Base-by-base conservation (phyloP, 306 rosid species). In the Bauhinia variegata region DNA sequence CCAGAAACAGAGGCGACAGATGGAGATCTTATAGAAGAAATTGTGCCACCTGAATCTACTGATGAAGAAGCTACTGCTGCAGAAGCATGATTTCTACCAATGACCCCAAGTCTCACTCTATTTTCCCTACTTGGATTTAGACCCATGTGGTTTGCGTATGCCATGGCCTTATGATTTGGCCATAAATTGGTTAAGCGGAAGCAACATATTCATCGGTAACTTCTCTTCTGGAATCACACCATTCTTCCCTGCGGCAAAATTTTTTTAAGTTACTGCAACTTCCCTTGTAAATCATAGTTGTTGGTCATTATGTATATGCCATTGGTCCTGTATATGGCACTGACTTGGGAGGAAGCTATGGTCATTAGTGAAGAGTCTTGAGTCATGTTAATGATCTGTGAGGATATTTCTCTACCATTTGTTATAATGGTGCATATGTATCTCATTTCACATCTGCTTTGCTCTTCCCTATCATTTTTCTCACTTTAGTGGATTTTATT, bases 51-150 rank as follows among this genome's bases (percentile, higher is more conserved):
- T 8, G 86, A 79, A 80, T 89, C 91, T 61, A 85, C 92, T 0
- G 95, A 84, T 2, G 95, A 87, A 74, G 97, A 88, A 1, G 67
- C 59, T 31, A 65, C 71, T 6, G 81, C 82, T 43, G 87, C 78
- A 36, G 88, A 82, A 76, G 89, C 77, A 11, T 87, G 76, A 85
- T 46, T 60, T 46, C 37, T 68, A 7, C 53, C 7, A 48, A 28
- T 70, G 54, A 50, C 61, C 54, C 49, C 39, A 2, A 64, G 63
- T 60, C 49, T 66, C 59, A 44, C 34, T 16, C 65, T 52, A 47
- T 63, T 43, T 56, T 44, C 54, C 44, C 53, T 16, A 32, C 54
- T 8, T n/a, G 70, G 74, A 61, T 43, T 60, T 71, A 17, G 19
- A 8, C 54, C 49, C 28, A 17, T 54, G 33, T 19, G 60, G 14